These are phyloP conservation scores for Phytophthora meadii DNA, from an alignment of 352 stramenopile species.

Conservation along the genomic window DNA sequence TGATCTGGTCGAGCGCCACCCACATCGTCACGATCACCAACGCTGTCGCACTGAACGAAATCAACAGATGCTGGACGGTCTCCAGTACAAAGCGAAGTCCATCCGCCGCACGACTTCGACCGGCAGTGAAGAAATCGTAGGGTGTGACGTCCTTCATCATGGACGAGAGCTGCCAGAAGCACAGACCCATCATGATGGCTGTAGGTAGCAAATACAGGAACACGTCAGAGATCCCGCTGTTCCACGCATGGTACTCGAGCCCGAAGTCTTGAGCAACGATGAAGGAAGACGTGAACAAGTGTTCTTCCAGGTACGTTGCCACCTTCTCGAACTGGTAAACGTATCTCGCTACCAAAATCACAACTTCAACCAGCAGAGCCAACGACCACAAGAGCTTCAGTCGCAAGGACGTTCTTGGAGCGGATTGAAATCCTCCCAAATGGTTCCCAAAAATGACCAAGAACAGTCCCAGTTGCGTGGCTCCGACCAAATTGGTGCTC, in stretches of 20 bases:
- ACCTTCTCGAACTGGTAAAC: conserved; percentile 85
- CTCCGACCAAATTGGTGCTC: conserved; percentile 76
- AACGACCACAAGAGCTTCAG: conserved; percentile 82
- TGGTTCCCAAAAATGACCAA: conserved; percentile 76
- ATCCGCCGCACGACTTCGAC: conserved; percentile 60
- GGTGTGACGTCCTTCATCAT: conserved; percentile 70
- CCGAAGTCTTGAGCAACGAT: conserved; percentile 79
- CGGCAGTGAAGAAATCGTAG: conserved; percentile 73
- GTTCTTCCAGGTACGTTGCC: conserved; percentile 61
- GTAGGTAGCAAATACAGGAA: conserved; percentile 86
- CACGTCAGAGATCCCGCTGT: conserved; percentile 66
- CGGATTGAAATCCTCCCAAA: conserved; percentile 66
- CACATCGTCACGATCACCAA: conserved; percentile 78
- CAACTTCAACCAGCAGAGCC: conserved; percentile 72
- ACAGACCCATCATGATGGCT: conserved; percentile 70
- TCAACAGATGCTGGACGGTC: conserved; percentile 66
- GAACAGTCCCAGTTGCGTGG: conserved; percentile 65
- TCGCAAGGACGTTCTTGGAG: conserved; percentile 71
- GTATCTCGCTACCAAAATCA: conserved; percentile 77
- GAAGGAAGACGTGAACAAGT: conserved; percentile 78
- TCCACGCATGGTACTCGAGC: conserved; percentile 68
- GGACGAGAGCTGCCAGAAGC: conserved; percentile 85
- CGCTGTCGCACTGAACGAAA: conserved; percentile 72
- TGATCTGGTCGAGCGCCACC: conserved; percentile 64
- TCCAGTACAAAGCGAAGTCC: conserved; percentile 62